Percentiles rank a stretch among this genome's conserved stretches.
Evolutionary conservation across 176 grass and related monocot genomes (phyloP).

Genomic region (Rhynchospora pubera): DNA sequence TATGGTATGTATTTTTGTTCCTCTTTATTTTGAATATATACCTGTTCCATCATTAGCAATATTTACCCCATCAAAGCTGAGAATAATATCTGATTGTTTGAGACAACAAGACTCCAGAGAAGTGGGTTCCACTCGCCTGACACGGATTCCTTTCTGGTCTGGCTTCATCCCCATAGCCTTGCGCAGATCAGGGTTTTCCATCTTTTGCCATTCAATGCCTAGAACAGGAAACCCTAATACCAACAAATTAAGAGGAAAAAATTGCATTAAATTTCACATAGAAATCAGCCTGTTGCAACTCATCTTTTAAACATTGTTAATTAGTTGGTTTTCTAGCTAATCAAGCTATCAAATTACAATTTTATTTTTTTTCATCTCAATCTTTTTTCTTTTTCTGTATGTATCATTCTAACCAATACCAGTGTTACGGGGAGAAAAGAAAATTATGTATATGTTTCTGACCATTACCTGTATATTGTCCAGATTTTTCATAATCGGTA

Average conservation of each 20-base stretch:
- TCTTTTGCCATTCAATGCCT: slow-evolving; percentile 95
- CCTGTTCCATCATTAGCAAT: slow-evolving; percentile 90
- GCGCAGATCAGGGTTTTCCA: slow-evolving; percentile 94
- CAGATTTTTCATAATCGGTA: slow-evolving; percentile 78
- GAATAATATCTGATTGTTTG: slow-evolving; percentile 80
- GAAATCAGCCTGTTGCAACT: background rate
- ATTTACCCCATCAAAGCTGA: slow-evolving; percentile 85
- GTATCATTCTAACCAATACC: background rate
- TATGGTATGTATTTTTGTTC: background rate
- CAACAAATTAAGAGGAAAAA: slow-evolving; percentile 11
- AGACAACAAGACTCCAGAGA: slow-evolving; percentile 69
- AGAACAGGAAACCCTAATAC: slow-evolving; percentile 81
- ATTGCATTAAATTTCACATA: background rate
- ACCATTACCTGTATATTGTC: slow-evolving; percentile 71
- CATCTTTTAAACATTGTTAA: background rate
- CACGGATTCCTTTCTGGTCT: slow-evolving; percentile 83
- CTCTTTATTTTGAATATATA: background rate
- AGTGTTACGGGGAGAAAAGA: background rate
- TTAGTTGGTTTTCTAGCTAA: background rate
- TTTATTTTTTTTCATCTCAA: background rate
- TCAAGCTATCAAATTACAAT: background rate
- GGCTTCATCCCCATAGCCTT: slow-evolving; percentile 92
- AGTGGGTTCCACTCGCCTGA: slow-evolving; percentile 89
- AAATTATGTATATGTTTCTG: background rate
- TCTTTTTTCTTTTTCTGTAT: background rate